Base-by-base conservation (phyloP, 2,329 filamentous ascomycete genomes). In the Sporothrix schenckii region DNA sequence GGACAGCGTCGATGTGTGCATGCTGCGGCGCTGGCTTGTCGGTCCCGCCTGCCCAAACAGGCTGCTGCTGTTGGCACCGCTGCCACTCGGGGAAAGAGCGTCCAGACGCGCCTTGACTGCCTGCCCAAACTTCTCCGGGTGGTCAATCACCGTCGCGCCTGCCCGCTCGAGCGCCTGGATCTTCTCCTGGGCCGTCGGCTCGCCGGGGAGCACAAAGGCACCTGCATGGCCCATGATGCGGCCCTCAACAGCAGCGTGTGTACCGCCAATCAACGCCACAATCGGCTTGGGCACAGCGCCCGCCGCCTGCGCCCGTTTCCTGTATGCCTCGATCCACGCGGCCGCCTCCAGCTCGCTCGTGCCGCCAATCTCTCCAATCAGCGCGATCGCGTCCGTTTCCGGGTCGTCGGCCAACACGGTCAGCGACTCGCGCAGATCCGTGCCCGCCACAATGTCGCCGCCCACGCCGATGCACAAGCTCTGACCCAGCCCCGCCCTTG, bases 211-310 rank as follows among this genome's bases (percentile, higher is more conserved):
- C 68, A 84, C 83, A 82, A 91, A 92, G 16, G 92, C 92, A 56
- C 92, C 92, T 11, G 91, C 90, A 77, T 94, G 92, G 11, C 92
- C 92, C 91, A 94, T 93, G 56, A 92, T 85, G 27, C 86, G 85
- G 16, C 88, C 88, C 19, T 83, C 81, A 6, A 85, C 84, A n/a
- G 89, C 84, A 19, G 89, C 89, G 72, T 87, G 80, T 63, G 89
- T 80, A 4, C 92, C 91, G 41, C 87, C 91, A 39, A 94, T 83
- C 6, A 93, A 81, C 61, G 89, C 91, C 76, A 90, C 88, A 58
- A 94, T 91, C 0, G 92, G 91, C 75, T 88, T 90, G 71, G 41
- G 89, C 87, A 93, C 24, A 24, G 39, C 47, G 19, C 63, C 93
- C 0, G 89, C 89, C 68, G 87, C 85, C 39, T 80, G 74, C 3